Evolutionary conservation across 2,329 filamentous ascomycete species (phyloP), one percentile per base, ranked within the genome.

Genomic region (Talaromyces sp.): DNA sequence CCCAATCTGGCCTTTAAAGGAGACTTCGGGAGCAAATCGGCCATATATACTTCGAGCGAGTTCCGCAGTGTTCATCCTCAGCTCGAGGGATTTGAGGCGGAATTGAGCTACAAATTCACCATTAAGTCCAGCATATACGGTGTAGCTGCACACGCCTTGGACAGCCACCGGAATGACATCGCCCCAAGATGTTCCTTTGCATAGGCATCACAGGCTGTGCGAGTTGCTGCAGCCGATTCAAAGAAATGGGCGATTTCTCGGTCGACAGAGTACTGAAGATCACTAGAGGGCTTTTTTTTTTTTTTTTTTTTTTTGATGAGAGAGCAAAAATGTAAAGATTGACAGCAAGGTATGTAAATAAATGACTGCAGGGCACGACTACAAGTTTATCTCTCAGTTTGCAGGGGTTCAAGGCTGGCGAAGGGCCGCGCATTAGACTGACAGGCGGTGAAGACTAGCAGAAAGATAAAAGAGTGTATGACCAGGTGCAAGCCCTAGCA

Each of bases 121-220:
- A 35, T 69, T 63, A 10, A 59, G 62, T 4, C 76, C 72, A n/a
- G 73, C 72, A 59, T 76, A 78, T 52, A 77, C 70, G 1, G 71
- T 73, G 66, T 78, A 78, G 67, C 73, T 77, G 64, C 72, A 78
- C 29, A 66, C 67, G 21, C 75, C 74, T 66, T 77, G 71, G 14
- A 77, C 66, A 17, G 63, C 55, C n/a, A 77, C 71, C 17, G 72
- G 71, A 56, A 69, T 64, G 57, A 73, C 49, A 49, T 67, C 60
- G 29, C 72, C 69, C 72, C 67, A 60, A 70, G 60, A 60, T 73
- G 70, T 19, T 71, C 61, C 27, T 62, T 69, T 14, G 70, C 70
- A 64, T 58, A 66, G 8, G 35, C 49, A 24, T 69, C 64, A 58
- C 64, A 69, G n/a, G 62, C 63, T 54, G 58, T 61, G 61, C 60